These are phyloP conservation scores for Aspergillus felis DNA, from an alignment of 2,329 filamentous ascomycete genomes.

Conservation along the genomic window DNA sequence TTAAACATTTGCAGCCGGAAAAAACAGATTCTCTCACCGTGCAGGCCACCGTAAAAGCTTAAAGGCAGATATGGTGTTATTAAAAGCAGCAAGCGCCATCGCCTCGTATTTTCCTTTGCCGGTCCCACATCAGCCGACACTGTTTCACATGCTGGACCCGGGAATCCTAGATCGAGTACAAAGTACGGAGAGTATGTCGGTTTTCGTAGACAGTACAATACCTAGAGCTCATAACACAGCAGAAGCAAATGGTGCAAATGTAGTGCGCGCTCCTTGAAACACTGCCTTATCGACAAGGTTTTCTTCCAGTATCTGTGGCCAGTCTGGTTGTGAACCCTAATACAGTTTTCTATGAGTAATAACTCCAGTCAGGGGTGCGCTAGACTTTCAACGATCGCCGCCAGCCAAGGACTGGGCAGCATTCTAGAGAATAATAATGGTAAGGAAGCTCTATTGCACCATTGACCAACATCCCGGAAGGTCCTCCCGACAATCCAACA, in stretches of 20 bases:
- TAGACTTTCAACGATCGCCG: not conserved
- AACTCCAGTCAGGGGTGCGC: not conserved
- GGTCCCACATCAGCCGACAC: too few species aligned
- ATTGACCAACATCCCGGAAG: not conserved
- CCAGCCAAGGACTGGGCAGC: not conserved
- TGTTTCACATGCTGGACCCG: too few species aligned
- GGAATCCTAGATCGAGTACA: too few species aligned
- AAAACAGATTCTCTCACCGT: too few species aligned
- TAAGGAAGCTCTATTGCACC: not conserved
- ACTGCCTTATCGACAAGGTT: not conserved
- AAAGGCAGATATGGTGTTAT: too few species aligned
- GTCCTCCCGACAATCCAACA: not conserved
- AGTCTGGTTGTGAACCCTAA: not conserved
- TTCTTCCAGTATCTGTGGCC: not conserved
- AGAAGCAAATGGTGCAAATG: too few species aligned
- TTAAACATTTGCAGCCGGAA: too few species aligned
- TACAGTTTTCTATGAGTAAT: not conserved
- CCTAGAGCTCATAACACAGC: too few species aligned
- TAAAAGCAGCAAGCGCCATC: too few species aligned
- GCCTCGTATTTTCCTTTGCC: not conserved
- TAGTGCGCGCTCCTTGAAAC: not conserved
- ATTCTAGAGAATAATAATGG: too few species aligned
- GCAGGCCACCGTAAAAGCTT: not conserved
- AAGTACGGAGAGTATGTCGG: too few species aligned
- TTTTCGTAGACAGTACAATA: too few species aligned